phyloP scores from a whole-genome alignment of 2,329 filamentous ascomycete genomes.

The Alternaria incomplexa region DNA sequence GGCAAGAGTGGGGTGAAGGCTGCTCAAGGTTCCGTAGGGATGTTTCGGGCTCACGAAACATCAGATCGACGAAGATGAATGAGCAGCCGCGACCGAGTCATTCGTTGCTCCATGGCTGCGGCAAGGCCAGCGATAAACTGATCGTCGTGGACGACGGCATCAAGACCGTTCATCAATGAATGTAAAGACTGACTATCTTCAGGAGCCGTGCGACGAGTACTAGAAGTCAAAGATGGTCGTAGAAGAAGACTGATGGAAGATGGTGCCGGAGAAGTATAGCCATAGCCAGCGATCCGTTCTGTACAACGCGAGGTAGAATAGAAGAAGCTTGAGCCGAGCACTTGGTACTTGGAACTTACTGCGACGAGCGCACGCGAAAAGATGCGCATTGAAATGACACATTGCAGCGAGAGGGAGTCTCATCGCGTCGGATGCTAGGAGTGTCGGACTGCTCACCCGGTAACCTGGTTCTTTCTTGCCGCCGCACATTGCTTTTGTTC shows the following conservation, averaged over 20 bases:
- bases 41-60: neutral
- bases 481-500: neutral
- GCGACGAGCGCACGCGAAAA: neutral
- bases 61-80: neutral
- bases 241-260: rapidly evolving
- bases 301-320: neutral
- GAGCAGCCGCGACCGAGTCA: neutral
- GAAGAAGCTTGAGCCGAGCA: neutral
- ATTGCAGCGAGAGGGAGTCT: neutral
- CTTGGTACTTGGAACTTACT: neutral
- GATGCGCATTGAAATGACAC: neutral
- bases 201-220: neutral
- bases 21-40: neutral
- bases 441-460: neutral
- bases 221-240: neutral
- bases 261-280: neutral
- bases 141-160: neutral
- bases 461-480: neutral
- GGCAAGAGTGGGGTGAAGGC: neutral
- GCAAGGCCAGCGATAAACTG: neutral
- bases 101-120: neutral
- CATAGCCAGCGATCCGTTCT: neutral
- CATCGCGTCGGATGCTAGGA: neutral
- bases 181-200: neutral
- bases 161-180: neutral